A percentile compares a stretch with the other conserved stretches of the same genome.
Conservation (phyloP, 305 asterid genomes). For the Euphrasia arctica region DNA sequence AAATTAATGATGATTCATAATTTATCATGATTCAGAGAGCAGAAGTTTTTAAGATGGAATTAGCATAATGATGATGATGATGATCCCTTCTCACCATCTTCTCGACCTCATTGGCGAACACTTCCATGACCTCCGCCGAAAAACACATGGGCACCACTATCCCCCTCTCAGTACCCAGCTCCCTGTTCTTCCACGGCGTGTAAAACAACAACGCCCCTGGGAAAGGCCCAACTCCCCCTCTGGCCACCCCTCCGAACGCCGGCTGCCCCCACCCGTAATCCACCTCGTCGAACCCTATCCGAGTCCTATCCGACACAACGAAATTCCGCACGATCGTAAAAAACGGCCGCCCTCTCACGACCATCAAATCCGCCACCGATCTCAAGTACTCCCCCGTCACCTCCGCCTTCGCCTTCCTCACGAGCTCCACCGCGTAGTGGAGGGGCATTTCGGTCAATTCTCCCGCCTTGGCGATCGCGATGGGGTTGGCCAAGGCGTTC, state of each 20-base stretch:
- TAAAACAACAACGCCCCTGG: conserved; percentile 51
- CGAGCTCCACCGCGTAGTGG: conserved; percentile 45
- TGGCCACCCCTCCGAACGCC: conserved; percentile 49
- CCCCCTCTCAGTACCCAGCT: conserved; percentile 45
- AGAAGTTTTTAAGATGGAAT: too few relatives aligned
- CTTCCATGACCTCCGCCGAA: neutral
- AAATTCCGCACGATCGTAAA: conserved; percentile 40
- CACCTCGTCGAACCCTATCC: conserved; percentile 56
- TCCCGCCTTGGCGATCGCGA: conserved; percentile 38
- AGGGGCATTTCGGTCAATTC: conserved; percentile 33
- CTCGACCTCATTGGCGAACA: conserved; percentile 3
- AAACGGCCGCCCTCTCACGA: conserved; percentile 43
- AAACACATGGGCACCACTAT: conserved; percentile 49
- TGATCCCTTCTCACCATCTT: conserved; percentile 10
- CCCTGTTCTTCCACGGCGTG: conserved; percentile 37
- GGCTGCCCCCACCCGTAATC: conserved; percentile 69
- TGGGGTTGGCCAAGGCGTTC: conserved; percentile 45
- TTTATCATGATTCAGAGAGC: too few relatives aligned
- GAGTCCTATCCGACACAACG: conserved; percentile 56
- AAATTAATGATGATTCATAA: too few relatives aligned
- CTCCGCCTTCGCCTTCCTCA: conserved; percentile 41
- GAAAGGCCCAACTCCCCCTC: conserved; percentile 42
- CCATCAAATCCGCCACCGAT: conserved; percentile 56
- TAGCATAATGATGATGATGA: too few relatives aligned
- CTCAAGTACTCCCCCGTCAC: conserved; percentile 59